Base-by-base conservation (phyloP, 768 basidiomycete genomes). In the Russula sp. region DNA sequence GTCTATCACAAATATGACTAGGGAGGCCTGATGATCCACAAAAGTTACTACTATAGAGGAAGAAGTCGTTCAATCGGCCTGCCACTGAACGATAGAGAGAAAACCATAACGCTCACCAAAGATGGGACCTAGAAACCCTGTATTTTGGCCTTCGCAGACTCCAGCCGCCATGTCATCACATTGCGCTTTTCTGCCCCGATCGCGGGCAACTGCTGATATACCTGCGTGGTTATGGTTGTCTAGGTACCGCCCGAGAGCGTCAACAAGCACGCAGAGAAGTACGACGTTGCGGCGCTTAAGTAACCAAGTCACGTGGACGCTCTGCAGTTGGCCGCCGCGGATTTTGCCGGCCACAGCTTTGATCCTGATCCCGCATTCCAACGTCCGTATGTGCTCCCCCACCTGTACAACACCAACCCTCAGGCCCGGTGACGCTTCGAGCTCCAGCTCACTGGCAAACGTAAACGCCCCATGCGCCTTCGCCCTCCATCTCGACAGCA, bases 271-370 rank as follows among this genome's bases (percentile, higher is more conserved):
- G 11, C 69, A 6, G 72, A 80, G 22, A 83, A 3, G 71, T 18
- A n/a, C n/a, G n/a, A n/a, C n/a, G n/a, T n/a, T n/a, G n/a, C n/a
- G 78, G 77, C n/a, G 16, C 77, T 78, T 67, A 87, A 81, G 39
- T 79, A 61, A 86, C 77, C 64, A 91, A 72, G 5, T 62, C 69
- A 52, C 77, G 78, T 35, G 90, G 68, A 16, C 77, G 72, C 5
- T 75, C 75, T 10, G 80, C 69, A 9, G 80, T 80, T n/a, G n/a
- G n/a, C n/a, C 2, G 76, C 74, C 50, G 83, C 80, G 83, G 53
- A 71, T 57, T 73, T 75, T 8, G 79, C 78, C 41, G 80, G 68
- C 49, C n/a, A n/a, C 25, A 29, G 25, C n/a, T n/a, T n/a, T n/a
- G n/a, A n/a, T n/a, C n/a, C n/a, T n/a, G n/a, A n/a, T n/a, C n/a